phyloP scores from a whole-genome alignment of 2,329 filamentous ascomycete species.

The Fusarium pilosicola region DNA sequence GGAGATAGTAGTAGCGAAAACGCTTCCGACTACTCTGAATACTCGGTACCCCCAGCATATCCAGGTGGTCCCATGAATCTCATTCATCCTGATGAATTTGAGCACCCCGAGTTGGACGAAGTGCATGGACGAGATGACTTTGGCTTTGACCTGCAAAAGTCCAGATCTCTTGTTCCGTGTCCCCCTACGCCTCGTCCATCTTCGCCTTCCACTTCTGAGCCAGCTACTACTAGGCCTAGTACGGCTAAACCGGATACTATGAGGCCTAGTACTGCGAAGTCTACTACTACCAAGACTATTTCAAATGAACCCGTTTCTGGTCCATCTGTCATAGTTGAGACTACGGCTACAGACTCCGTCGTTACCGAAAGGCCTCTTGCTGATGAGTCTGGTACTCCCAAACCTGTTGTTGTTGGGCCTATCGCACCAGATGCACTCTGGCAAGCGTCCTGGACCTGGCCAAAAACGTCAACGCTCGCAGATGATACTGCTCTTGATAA shows the following conservation, averaged over 20 bases:
- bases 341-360: background rate
- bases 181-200: background rate
- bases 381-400: background rate
- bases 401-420: background rate
- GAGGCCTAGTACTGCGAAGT: too few species aligned
- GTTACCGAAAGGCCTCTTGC: too few species aligned
- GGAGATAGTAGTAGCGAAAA: background rate
- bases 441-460: too few species aligned
- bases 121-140: background rate
- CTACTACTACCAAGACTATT: background rate
- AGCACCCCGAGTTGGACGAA: background rate
- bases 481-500: background rate
- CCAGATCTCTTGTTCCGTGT: background rate
- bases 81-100: constrained; percentile 5
- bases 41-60: background rate
- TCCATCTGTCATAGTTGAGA: background rate
- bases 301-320: too few species aligned
- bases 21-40: background rate
- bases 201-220: background rate
- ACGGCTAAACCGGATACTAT: background rate
- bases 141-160: background rate
- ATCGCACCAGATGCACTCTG: too few species aligned
- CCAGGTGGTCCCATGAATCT: background rate
- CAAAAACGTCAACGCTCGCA: too few species aligned
- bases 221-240: background rate